Evolutionary conservation across 176 grass and related monocot genomes (phyloP).

Genomic region (Alopecurus myosuroides): DNA sequence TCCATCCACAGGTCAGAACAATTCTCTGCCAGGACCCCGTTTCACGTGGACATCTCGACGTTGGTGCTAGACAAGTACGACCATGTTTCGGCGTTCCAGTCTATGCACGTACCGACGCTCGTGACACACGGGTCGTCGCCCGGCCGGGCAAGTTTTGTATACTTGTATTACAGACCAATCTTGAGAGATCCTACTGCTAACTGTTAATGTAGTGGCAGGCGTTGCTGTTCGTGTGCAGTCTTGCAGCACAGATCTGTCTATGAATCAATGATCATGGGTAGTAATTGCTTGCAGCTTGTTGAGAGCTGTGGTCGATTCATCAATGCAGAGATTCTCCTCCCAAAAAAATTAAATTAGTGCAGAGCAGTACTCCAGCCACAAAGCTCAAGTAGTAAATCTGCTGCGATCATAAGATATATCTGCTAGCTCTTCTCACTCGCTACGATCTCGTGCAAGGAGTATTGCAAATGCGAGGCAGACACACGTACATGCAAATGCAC

Average conservation of each 20-base stretch:
- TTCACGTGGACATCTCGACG: no score
- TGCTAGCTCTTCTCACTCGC: background rate
- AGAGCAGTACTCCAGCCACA: background rate
- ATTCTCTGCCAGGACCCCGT: no score
- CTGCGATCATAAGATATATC: background rate
- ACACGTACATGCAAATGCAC: background rate
- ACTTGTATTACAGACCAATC: background rate
- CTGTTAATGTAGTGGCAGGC: background rate
- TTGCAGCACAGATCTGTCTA: background rate
- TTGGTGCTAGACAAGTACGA: no score
- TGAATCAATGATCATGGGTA: background rate
- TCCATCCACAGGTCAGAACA: no score
- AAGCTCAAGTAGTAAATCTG: background rate
- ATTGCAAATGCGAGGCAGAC: background rate
- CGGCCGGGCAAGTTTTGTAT: background rate
- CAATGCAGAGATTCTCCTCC: background rate
- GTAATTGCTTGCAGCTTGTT: background rate
- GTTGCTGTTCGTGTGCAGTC: background rate
- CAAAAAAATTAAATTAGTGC: background rate
- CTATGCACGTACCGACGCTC: background rate
- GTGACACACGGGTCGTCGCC: background rate
- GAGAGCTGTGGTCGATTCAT: background rate
- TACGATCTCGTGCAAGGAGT: no score
- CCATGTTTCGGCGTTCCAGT: background rate
- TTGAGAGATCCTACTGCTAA: background rate